A percentile compares a stretch with the other conserved stretches of the same genome.
These are phyloP conservation scores for Coix lacrymajobi DNA, from an alignment of 176 grass and related monocot species.

Conservation along the genomic window DNA sequence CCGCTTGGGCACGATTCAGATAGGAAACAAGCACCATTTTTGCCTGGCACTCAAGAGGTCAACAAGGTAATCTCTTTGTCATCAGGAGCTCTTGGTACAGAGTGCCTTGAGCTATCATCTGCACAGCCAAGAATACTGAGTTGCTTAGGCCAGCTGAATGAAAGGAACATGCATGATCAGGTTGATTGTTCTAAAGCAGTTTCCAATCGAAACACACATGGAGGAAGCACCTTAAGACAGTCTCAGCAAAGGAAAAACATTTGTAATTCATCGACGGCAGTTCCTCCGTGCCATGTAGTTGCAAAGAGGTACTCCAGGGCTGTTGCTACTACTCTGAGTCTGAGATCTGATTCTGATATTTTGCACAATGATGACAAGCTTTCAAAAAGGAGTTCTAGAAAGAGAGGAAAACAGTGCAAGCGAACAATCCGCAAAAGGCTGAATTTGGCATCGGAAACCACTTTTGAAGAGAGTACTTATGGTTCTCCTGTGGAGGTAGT, in stretches of 20 bases:
- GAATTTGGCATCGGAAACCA: conserved; percentile 29
- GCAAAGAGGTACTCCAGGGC: conserved; percentile 9
- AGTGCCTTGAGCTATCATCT: conserved; percentile 16
- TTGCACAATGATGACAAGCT: conserved; percentile 19
- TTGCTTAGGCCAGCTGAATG: conserved; percentile 29
- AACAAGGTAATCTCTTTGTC: conserved; percentile 22
- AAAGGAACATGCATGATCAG: conserved; percentile 48
- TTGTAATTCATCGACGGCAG: background rate
- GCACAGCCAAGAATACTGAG: conserved; percentile 10
- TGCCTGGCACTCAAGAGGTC: conserved; percentile 16
- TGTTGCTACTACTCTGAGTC: background rate
- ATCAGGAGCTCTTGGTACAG: conserved; percentile 14
- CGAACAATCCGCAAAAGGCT: background rate
- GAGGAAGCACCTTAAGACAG: conserved; percentile 19
- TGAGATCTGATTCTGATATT: conserved; percentile 33
- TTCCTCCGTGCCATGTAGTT: conserved; percentile 21
- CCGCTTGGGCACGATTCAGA: background rate
- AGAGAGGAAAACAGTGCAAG: conserved; percentile 21
- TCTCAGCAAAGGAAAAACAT: conserved; percentile 10
- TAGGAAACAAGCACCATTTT: conserved; percentile 6
- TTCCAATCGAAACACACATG: conserved; percentile 14
- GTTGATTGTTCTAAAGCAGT: conserved; percentile 19
- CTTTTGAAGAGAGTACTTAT: conserved; percentile 19
- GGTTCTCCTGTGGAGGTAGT: conserved; percentile 30
- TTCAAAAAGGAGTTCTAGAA: conserved; percentile 30